phyloP scores from a whole-genome alignment of 139 green algal species.

The Mychonastes homosphaera region DNA sequence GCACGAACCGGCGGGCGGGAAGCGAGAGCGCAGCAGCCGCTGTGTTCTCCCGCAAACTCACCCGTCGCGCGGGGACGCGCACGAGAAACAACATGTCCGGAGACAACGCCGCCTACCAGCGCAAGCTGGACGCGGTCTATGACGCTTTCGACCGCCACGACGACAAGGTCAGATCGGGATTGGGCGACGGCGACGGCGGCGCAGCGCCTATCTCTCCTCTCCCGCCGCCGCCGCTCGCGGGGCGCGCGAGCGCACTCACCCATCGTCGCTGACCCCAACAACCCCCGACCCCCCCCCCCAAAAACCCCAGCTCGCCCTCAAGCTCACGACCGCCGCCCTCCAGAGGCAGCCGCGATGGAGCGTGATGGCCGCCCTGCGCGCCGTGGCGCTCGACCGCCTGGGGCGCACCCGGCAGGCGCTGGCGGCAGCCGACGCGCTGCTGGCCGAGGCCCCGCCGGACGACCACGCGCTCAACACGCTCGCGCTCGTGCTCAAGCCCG shows the following conservation, averaged over 20 bases:
- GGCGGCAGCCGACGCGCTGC: conserved; percentile 36
- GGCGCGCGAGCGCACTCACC: too few relatives aligned
- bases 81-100: too few relatives aligned
- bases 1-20: too few relatives aligned
- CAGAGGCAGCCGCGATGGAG: conserved; percentile 49
- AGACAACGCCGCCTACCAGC: too few relatives aligned
- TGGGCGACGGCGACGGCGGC: too few relatives aligned
- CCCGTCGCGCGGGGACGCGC: too few relatives aligned
- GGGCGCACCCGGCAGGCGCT: conserved; percentile 38
- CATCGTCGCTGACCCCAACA: too few relatives aligned
- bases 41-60: too few relatives aligned
- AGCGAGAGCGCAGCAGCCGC: too few relatives aligned
- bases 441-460: conserved; percentile 27
- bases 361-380: conserved; percentile 47
- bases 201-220: too few relatives aligned
- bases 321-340: conserved; percentile 45
- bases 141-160: conserved; percentile 63
- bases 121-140: conserved; percentile 56
- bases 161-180: conserved; percentile 56
- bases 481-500: conserved; percentile 34
- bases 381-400: conserved; percentile 35
- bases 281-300: too few relatives aligned
- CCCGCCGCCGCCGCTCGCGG: too few relatives aligned
- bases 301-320: conserved; percentile 51
- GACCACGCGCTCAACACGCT: conserved; percentile 50